Conservation (phyloP, 1,284 basidiomycete genomes). For the Ustilago vetiveriae region DNA sequence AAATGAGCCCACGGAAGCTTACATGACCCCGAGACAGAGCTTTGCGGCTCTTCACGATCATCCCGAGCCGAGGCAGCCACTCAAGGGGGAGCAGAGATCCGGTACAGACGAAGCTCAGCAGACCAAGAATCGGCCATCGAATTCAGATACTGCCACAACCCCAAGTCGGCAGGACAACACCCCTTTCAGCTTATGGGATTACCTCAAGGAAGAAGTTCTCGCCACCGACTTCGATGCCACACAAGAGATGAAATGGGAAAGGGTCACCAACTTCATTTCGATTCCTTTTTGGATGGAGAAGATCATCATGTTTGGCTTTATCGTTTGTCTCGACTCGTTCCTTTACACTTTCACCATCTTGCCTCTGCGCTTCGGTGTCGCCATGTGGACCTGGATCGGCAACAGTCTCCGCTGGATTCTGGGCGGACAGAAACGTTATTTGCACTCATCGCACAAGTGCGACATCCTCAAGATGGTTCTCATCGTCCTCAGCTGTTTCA, state of each 20-base stretch:
- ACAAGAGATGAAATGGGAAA: constrained; percentile 92
- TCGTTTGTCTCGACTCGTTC: constrained; percentile 95
- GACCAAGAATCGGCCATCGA: not conserved
- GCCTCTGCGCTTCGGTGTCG: constrained; percentile 77
- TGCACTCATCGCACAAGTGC: constrained; percentile 79
- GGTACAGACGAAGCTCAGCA: not conserved
- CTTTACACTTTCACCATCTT: constrained; percentile 98
- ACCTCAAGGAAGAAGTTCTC: constrained; percentile 80
- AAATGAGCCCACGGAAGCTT: constrained; percentile 18
- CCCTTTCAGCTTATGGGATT: constrained; percentile 82
- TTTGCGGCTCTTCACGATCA: constrained; percentile 23
- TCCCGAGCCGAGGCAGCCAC: not conserved
- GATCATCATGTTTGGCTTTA: constrained; percentile 91
- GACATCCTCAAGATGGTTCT: constrained; percentile 85
- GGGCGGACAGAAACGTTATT: constrained; percentile 47
- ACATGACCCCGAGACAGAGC: constrained; percentile 26
- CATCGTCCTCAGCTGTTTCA: constrained; percentile 78
- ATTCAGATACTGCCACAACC: not conserved
- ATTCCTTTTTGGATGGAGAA: constrained; percentile 95
- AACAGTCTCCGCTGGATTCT: constrained; percentile 50
- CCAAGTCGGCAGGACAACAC: constrained; percentile 11
- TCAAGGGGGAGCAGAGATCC: not conserved
- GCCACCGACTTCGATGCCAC: constrained; percentile 91
- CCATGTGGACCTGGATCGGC: constrained; percentile 52
- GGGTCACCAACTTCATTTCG: constrained; percentile 95